These are phyloP conservation scores for Trichosporon ovoides DNA, from an alignment of 1,284 basidiomycete genomes.

Conservation along the genomic window DNA sequence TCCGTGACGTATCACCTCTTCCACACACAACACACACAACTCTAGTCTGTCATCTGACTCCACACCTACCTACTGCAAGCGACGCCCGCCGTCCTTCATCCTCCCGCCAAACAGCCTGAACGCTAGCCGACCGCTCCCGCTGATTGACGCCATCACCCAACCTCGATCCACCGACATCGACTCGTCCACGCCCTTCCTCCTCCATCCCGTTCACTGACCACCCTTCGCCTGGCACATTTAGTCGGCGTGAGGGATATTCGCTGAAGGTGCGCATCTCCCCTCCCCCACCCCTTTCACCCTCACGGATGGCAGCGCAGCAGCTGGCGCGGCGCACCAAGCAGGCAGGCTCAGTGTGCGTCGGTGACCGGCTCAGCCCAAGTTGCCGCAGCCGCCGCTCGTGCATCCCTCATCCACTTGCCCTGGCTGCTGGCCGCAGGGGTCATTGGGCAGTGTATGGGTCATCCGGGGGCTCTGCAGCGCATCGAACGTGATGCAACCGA, in stretches of 20 bases:
- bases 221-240: background rate
- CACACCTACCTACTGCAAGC: background rate
- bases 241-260: constrained; percentile 4
- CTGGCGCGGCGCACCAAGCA: too few relatives aligned
- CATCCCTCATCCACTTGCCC: background rate
- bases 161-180: background rate
- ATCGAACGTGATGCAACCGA: background rate
- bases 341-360: too few relatives aligned
- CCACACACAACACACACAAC: background rate
- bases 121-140: constrained; percentile 5
- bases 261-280: background rate
- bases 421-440: background rate
- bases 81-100: background rate
- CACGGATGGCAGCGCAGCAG: background rate
- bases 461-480: background rate
- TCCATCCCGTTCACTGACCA: background rate
- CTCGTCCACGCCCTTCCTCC: background rate
- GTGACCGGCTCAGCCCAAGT: background rate
- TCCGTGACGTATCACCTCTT: background rate
- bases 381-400: background rate
- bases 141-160: constrained; percentile 6
- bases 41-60: background rate
- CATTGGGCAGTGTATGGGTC: background rate
- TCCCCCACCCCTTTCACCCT: background rate
- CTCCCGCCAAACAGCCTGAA: too few relatives aligned